Evolutionary conservation across 1,139 yeast genomes (phyloP).

Genomic region (Pichia sp.): DNA sequence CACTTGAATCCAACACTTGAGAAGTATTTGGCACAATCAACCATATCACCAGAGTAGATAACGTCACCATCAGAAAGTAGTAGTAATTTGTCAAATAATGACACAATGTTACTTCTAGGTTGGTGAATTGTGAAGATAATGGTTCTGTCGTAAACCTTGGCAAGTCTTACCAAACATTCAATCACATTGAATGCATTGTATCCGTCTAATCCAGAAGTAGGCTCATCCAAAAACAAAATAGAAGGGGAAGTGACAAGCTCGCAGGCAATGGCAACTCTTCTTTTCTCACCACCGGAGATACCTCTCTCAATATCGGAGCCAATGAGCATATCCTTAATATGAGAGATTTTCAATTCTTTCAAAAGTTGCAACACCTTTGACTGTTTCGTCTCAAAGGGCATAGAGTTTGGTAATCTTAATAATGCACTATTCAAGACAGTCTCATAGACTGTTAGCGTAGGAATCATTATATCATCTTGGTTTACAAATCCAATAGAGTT

Average conservation of each 20-base stretch:
- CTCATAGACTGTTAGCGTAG: slow-evolving; percentile 92
- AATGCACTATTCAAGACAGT: slow-evolving; percentile 90
- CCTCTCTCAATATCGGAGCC: slow-evolving; percentile 91
- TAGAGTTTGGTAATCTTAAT: slow-evolving; percentile 71
- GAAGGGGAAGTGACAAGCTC: slow-evolving; percentile 84
- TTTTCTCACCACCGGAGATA: slow-evolving; percentile 89
- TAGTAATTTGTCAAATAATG: slow-evolving; percentile 76
- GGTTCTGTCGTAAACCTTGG: slow-evolving; percentile 76
- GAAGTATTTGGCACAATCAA: slow-evolving; percentile 66
- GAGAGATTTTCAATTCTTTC: slow-evolving; percentile 73
- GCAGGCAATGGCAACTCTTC: slow-evolving; percentile 86
- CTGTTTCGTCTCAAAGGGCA: slow-evolving; percentile 68
- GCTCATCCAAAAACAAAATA: slow-evolving; percentile 75
- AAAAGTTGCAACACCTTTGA: slow-evolving; percentile 79
- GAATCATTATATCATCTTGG: slow-evolving; percentile 86
- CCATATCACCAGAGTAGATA: slow-evolving; percentile 81
- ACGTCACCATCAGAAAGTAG: slow-evolving; percentile 79
- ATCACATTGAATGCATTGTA: slow-evolving; percentile 89
- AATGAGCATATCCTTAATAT: slow-evolving; percentile 76
- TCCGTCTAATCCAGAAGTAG: slow-evolving; percentile 92
- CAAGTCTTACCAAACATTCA: slow-evolving; percentile 74
- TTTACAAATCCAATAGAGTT: slow-evolving; percentile 93
- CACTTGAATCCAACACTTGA: slow-evolving; percentile 69
- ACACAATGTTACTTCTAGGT: slow-evolving; percentile 94
- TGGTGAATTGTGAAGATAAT: slow-evolving; percentile 92